These are phyloP conservation scores for Penicillium sp. DNA, from an alignment of 2,329 filamentous ascomycete species.

Conservation along the genomic window DNA sequence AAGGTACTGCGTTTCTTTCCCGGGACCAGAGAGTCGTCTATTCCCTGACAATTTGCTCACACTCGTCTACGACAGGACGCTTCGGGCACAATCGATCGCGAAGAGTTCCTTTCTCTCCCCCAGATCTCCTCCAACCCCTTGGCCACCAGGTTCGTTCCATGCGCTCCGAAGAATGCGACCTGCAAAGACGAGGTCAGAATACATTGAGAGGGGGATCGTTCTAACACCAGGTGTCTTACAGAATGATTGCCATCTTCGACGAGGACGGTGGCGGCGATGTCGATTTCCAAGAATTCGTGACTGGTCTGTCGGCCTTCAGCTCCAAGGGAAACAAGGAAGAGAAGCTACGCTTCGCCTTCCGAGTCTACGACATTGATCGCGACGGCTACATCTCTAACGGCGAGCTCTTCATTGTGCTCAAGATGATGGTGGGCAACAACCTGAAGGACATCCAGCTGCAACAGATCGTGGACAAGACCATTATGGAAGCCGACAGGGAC, in stretches of 20 bases:
- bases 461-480: constrained; percentile 99
- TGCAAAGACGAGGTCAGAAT: background rate
- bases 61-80: constrained; percentile 70
- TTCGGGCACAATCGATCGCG: constrained; percentile 96
- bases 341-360: constrained; percentile 97
- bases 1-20: constrained; percentile 66
- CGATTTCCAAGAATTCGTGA: constrained; percentile 98
- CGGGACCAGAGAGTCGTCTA: no score
- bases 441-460: constrained; percentile 98
- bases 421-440: constrained; percentile 99
- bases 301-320: constrained; percentile 91
- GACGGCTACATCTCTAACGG: constrained; percentile 99
- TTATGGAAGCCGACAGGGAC: constrained; percentile 98
- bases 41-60: constrained; percentile 9
- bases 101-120: constrained; percentile 95
- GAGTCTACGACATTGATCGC: constrained; percentile 98
- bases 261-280: constrained; percentile 97
- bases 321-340: constrained; percentile 99
- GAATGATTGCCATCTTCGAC: constrained; percentile 99
- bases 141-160: constrained; percentile 75
- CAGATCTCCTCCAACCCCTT: constrained; percentile 98
- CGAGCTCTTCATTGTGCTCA: constrained; percentile 97
- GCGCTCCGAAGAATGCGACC: background rate
- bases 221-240: constrained; percentile 44
- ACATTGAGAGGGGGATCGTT: background rate